Evolutionary conservation across 1,139 yeast species (phyloP), one percentile per base, ranked within the genome.

Genomic region (Kurtzmaniella quercitrusa): DNA sequence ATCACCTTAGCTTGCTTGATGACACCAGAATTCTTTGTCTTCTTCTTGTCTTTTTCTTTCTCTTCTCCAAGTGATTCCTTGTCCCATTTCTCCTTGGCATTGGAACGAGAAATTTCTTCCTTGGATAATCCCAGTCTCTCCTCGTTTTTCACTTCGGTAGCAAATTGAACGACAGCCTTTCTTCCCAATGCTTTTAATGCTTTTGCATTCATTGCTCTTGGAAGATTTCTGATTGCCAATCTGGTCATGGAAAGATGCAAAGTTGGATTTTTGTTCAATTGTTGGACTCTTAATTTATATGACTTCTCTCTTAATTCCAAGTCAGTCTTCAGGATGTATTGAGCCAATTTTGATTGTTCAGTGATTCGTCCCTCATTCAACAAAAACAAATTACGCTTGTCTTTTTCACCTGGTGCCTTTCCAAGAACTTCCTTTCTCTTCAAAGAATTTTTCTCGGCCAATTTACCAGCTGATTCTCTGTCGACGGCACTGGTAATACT

Each of bases 311-410:
- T 80, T 41, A 93, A 68, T 56, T 87, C 95, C 68, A 91, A 66
- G 56, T 93, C 99, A 18, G 88, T 68, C 42, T 78, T 75, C 5
- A 88, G 65, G 42, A 93, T 67, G 19, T 76, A 61, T 46, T 78
- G 74, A 1, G 96, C 96, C 40, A 93, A 73, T 55, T 85, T 86
- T 11, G 96, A 87, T 47, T 81, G 82, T 45, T 82, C 76, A 2
- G 91, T 80, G 50, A 93, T 86, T 56, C 97, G 80, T 56, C 99
- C 98, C 72, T 93, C 99, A 62, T 93, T 91, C 55, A 93, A 72
- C 60, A 93, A 69, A 62, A 82, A 93, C 53, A 91, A 61, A 54
- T 86, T 88, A 63, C 98, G 82, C 63, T 76, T 87, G 62, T 93
- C 99, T 56, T 76, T 81, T 55, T 82, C 88, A 38, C 79, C 79